These are phyloP conservation scores for Juglanconis oblonga DNA, from an alignment of 2,329 filamentous ascomycete species.

Conservation along the genomic window DNA sequence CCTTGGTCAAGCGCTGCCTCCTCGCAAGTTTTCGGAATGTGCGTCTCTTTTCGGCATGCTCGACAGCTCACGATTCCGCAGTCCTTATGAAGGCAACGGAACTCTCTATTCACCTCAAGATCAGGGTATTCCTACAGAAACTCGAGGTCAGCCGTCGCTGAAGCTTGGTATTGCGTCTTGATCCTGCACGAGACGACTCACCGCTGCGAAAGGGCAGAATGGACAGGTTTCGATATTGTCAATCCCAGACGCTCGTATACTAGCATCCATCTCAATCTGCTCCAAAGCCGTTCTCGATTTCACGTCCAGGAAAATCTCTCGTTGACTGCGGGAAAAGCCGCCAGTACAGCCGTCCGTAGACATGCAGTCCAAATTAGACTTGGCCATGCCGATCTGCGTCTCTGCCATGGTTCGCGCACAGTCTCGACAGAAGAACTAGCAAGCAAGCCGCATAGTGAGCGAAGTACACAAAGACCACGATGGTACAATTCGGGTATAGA, in stretches of 20 bases:
- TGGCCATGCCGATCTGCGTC: constrained; percentile 64
- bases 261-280: constrained; percentile 67
- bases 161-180: background rate
- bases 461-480: background rate
- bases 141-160: background rate
- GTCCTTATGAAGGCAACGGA: constrained; percentile 64
- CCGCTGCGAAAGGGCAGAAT: constrained; percentile 75
- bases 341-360: constrained; percentile 64
- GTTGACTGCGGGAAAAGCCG: constrained; percentile 55
- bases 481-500: background rate
- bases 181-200: background rate
- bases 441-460: background rate
- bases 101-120: constrained; percentile 67
- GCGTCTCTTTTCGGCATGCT: constrained; percentile 64
- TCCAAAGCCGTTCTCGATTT: constrained; percentile 62
- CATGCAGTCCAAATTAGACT: constrained; percentile 68
- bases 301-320: constrained; percentile 54
- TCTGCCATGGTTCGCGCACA: constrained; percentile 68
- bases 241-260: constrained; percentile 66
- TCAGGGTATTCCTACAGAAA: constrained; percentile 57
- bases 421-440: constrained; percentile 64
- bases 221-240: constrained; percentile 74
- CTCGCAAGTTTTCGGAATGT: constrained; percentile 70
- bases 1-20: constrained; percentile 62
- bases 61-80: constrained; percentile 66